Base-by-base conservation (phyloP, 345 rosid species). In the Gossypium herbaceum region DNA sequence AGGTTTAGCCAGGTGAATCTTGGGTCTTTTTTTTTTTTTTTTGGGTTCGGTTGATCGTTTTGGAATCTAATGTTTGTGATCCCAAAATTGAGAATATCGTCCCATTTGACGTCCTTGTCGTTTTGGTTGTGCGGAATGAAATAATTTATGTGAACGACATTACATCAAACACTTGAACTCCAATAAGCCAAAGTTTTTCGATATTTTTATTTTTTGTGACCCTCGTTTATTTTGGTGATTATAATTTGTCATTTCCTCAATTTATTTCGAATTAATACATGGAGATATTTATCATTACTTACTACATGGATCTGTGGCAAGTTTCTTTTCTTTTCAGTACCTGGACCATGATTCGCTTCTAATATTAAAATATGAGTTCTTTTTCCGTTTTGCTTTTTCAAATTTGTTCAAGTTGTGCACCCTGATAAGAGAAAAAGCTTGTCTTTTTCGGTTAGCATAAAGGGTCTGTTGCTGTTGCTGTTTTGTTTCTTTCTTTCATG, bases 1-100 rank as follows among this genome's bases (percentile, higher is more conserved):
- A 77, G 85, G 93, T 66, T 79, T 91, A 71, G 96, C 93, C 76
- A 85, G 96, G 96, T 91, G 85, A 29, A 11, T 61, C 60, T 27
- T 34, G 65, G 58, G 74, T 16, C 73, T 60, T 25, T 47, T 44
- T 24, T 24, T 0, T 41, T 10, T 4, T 65, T 50, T 50, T 62
- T 73, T 29, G 27, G 34, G 50, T 1, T 7, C 3, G 44, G 4
- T 63, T 64, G 19, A 51, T 62, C 17, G 43, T 27, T 64, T 51
- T 74, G 54, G 60, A 63, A 29, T 47, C 34, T 64, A 16, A 11
- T 9, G 20, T 50, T 48, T 44, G 48, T 20, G 52, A 65, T 41
- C 66, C 63, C n/a, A 3, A 34, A 15, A 55, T 22, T 54, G 64
- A 25, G 61, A 74, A 65, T 75, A 75, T 75, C 7, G 64, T 64